Evolutionary conservation across 148 eudicot genomes (phyloP), one percentile per base, ranked within the genome.

Genomic region (Pouteria glomerata): DNA sequence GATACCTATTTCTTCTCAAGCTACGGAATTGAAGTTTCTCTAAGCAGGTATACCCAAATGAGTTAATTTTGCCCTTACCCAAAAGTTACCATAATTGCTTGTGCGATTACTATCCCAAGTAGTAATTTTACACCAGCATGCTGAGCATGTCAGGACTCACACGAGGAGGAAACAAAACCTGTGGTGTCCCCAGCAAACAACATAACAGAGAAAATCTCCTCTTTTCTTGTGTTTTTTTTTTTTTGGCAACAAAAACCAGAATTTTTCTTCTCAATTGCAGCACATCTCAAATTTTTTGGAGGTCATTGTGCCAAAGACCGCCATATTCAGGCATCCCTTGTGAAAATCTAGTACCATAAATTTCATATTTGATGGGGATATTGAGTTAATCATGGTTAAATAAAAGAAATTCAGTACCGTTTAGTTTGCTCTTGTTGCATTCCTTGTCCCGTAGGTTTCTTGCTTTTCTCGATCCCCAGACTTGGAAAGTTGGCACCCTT

Each of bases 341-440:
- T n/a, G 39, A 27, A 37, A 31, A 67, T 31, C 8, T n/a, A 21
- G 58, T 35, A 44, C 51, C 35, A 30, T 45, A 37, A 60, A 56
- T 42, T 62, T 13, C 58, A 53, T 19, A 33, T 57, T 34, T 59
- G 27, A 50, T 27, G 34, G 13, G 19, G 57, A 45, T 19, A 21
- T 58, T n/a, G n/a, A 23, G 6, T 26, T 21, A 23, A 16, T 67
- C 45, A 4, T 31, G 30, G 29, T 61, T 47, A n/a, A 34, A 47
- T 12, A 41, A 47, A 59, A 45, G 24, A 19, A 30, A 63, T 14
- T 33, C 5, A 51, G 63, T 85, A 95, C 99, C 97, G 81, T 68
- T 77, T 87, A 15, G 56, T 73, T 64, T 72, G 89, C 74, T 80
- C 85, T n/a, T 80, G 78, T 75, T 77, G 83, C 77, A 75, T 37